Evolutionary conservation across 2,329 filamentous ascomycete genomes (phyloP).

Genomic region (Gnomoniopsis smithogilvyi): DNA sequence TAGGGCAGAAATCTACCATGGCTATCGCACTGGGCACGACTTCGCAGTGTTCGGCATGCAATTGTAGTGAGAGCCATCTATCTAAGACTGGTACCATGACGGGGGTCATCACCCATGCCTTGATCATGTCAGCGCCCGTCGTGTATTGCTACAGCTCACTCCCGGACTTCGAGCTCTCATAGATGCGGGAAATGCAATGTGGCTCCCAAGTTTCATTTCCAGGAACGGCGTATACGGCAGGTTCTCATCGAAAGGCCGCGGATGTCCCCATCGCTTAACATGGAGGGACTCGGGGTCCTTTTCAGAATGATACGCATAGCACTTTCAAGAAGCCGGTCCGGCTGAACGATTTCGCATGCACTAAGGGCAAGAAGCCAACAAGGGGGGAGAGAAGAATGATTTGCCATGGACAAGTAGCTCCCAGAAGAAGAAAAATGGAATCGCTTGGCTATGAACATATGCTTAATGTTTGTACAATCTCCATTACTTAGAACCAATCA

Average conservation of each 20-base stretch:
- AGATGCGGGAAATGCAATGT: background rate
- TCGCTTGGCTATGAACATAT: constrained; percentile 3
- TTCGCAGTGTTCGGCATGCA: background rate
- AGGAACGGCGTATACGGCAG: background rate
- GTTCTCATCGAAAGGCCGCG: background rate
- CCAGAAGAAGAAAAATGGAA: constrained; percentile 1
- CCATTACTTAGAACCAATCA: background rate
- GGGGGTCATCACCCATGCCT: background rate
- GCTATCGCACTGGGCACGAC: background rate
- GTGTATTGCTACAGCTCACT: background rate
- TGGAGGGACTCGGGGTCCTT: constrained; percentile 5
- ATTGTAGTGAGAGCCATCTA: background rate
- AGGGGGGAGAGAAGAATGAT: background rate
- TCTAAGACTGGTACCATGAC: background rate
- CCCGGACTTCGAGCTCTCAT: background rate
- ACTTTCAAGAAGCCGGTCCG: constrained; percentile 10
- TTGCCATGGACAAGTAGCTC: constrained; percentile 10
- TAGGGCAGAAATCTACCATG: background rate
- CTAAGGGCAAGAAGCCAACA: no score
- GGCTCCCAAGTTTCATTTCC: background rate
- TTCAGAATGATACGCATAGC: constrained; percentile 6
- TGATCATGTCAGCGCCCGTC: background rate
- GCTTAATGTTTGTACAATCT: background rate
- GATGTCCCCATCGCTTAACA: background rate
- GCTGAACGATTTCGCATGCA: constrained; percentile 14